Base-by-base conservation (phyloP, 2,329 filamentous ascomycete genomes). In the Trichoderma harzianum region DNA sequence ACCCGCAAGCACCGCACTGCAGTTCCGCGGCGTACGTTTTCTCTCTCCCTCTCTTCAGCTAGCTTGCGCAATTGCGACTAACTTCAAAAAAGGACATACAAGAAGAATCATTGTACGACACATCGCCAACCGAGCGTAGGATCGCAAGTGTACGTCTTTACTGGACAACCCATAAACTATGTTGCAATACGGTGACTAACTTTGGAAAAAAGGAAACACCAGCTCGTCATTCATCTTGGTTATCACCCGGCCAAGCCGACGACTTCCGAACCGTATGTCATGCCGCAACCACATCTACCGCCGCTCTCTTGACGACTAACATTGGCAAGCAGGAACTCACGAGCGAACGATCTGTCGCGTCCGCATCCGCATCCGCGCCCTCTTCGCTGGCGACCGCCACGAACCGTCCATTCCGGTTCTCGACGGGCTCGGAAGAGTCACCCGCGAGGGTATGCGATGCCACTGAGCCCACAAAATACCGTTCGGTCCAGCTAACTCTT, bases 201-300 rank as follows among this genome's bases (percentile, higher is more conserved):
- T 55, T 70, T 70, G 51, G 30, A 64, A 70, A 72, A 73, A 73
- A 75, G 73, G 73, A 62, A 71, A 10, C 39, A 57, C 16, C 67
- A 69, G 71, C 66, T 72, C 60, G 51, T 39, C n/a, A 34, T 71
- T 28, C 57, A 47, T 47, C 69, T 72, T 36, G 34, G 30, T 26
- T 69, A 34, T 63, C 47, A 11, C n/a, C 43, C 24, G 58, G 53
- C 34, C 55, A 64, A 70, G 24, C 36, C 63, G 47, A 14, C 63
- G n/a, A 14, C 32, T 34, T 39, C 14, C 12, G n/a, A 72, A 70
- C 6, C 51, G 70, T 72, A 72, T 34, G 70, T 72, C 47, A 36
- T 57, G n/a, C 36, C 51, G n/a, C 34, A 10, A 21, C 24, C 39
- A 63, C 30, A 53, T 3, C 26, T 14, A 11, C 7, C 16, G 47